Evolutionary conservation across 2,329 filamentous ascomycete species (phyloP).

Genomic region (Fusarium sororula): DNA sequence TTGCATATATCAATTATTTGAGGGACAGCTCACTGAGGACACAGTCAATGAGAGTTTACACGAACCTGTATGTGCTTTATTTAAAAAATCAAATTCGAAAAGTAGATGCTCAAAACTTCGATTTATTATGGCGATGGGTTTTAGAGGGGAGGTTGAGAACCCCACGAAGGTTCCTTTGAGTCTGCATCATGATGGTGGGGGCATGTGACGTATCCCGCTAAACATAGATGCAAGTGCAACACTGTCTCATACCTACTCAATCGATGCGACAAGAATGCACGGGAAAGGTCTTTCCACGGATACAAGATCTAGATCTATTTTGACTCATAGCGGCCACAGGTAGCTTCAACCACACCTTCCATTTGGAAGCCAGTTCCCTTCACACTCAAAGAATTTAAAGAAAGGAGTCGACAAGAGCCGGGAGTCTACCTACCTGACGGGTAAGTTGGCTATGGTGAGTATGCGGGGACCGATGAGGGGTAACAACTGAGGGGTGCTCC

Average conservation of each 20-base stretch:
- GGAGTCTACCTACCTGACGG: neutral
- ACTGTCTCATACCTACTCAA: neutral
- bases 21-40: neutral
- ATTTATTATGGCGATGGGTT: neutral
- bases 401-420: neutral
- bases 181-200: slow-evolving; percentile 21
- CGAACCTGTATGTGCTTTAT: neutral
- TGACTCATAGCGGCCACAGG: neutral
- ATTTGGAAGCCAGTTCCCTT: neutral
- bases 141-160: neutral
- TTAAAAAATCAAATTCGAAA: neutral
- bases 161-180: neutral
- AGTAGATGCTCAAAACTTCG: neutral
- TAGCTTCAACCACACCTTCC: neutral
- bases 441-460: neutral
- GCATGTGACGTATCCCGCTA: slow-evolving; percentile 19
- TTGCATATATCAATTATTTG: neutral
- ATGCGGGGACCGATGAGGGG: neutral
- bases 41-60: neutral
- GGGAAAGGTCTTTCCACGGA: neutral
- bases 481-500: neutral
- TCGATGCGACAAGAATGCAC: neutral
- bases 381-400: neutral
- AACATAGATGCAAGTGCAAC: neutral
- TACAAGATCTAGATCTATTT: neutral